phyloP scores from a whole-genome alignment of 192 early-diverging fungal genomes.

The Backusella parvicylindrica region DNA sequence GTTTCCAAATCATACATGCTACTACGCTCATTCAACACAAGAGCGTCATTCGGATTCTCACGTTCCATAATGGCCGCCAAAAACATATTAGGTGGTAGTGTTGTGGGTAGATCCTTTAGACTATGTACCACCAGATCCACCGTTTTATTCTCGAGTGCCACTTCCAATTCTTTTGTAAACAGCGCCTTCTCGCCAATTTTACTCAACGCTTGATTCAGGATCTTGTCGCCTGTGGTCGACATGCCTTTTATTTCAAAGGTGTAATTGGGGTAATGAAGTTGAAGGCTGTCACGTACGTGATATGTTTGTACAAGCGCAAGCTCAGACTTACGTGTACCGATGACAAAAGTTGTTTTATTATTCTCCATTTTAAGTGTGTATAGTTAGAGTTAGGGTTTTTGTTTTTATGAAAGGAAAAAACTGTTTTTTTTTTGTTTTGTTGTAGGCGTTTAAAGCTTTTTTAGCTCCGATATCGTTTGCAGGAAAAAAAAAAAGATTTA shows the following conservation, averaged over 20 bases:
- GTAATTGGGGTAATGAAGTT: constrained; percentile 38
- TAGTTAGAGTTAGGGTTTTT: too few relatives aligned
- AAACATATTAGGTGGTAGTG: constrained; percentile 74
- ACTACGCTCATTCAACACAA: constrained; percentile 47
- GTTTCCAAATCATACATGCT: constrained; percentile 45
- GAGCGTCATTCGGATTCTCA: constrained; percentile 86
- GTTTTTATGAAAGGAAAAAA: too few relatives aligned
- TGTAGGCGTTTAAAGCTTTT: too few relatives aligned
- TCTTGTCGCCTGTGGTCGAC: constrained; percentile 76
- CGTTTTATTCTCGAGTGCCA: constrained; percentile 54
- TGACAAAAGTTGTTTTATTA: constrained; percentile 7
- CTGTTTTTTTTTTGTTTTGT: too few relatives aligned
- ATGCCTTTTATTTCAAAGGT: constrained; percentile 55
- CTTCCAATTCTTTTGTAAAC: constrained; percentile 89
- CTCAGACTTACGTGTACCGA: constrained; percentile 85
- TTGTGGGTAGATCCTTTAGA: constrained; percentile 92
- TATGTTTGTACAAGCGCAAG: constrained; percentile 85
- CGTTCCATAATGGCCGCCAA: constrained; percentile 79
- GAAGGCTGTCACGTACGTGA: constrained; percentile 56
- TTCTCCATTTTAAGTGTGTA: neutral
- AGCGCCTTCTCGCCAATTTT: constrained; percentile 89
- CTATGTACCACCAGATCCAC: constrained; percentile 92
- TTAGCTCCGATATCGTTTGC: too few relatives aligned
- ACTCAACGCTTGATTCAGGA: constrained; percentile 74
- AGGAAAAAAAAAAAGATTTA: too few relatives aligned